Evolutionary conservation across 805 yeast species (phyloP), one percentile per base, ranked within the genome.

Genomic region (Cyberlindnera galapagoensis): DNA sequence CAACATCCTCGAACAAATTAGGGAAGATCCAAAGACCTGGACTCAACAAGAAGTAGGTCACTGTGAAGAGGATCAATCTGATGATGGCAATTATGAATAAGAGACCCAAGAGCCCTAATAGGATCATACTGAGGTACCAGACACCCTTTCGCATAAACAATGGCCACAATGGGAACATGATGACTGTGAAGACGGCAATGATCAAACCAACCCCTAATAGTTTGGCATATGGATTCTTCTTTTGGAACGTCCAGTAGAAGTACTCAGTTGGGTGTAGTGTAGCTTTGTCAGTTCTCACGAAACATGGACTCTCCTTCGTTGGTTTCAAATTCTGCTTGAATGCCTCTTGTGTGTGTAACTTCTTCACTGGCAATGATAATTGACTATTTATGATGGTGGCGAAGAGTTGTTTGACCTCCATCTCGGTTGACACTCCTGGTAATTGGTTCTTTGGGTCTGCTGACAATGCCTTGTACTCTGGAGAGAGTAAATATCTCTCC

Each of bases 21-120:
- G 98, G 98, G 69, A 86, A 90, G 28, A 92, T 56, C 98, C 98
- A 92, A 54, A 92, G 69, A n/a, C 94, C 95, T 26, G 76, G 75
- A 7, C 76, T 72, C 35, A 70, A 61, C 2, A 72, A 58, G 29
- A 79, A 61, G 43, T 71, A 69, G 0, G 87, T 71, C 31, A 81
- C 45, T 17, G 69, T 45, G 47, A 76, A 85, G 17, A 92, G 53
- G 24, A 88, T 65, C 53, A 88, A 63, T 52, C 98, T 71, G 21
- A 90, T 61, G 26, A 92, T 67, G 2, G 97, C 95, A 46, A 83
- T 57, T 14, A 60, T 81, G 44, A 92, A 81, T 58, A 92, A 80
- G 28, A 73, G 62, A 5, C 76, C 87, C 26, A 92, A 65, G 22
- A 90, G 59, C 0, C 83, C 87, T 41, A 92, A 61, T 34, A 78